Conservation (phyloP, 805 yeast species). For the Sugiyamaella floridensis region DNA sequence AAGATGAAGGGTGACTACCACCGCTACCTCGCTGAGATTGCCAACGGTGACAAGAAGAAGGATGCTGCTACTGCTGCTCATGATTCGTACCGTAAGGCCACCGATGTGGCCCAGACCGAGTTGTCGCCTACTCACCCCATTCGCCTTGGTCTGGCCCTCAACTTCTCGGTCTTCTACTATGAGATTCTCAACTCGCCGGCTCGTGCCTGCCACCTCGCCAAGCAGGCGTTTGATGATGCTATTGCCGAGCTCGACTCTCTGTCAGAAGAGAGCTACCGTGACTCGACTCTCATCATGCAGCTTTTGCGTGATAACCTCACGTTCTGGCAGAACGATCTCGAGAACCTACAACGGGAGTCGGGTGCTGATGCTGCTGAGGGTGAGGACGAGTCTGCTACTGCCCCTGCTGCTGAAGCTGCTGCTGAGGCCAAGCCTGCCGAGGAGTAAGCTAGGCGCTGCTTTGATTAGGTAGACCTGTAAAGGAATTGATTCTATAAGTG, state of each 20-base stretch:
- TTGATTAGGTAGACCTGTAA: not conserved
- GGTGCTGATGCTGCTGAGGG: slow-evolving; percentile 11
- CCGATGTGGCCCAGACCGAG: slow-evolving; percentile 97
- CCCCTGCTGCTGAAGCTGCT: slow-evolving; percentile 14
- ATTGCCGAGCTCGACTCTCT: slow-evolving; percentile 97
- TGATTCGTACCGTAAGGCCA: slow-evolving; percentile 93
- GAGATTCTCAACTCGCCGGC: slow-evolving; percentile 97
- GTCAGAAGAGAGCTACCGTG: slow-evolving; percentile 97
- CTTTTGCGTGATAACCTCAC: slow-evolving; percentile 96
- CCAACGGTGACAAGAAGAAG: slow-evolving; percentile 86
- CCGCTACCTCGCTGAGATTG: slow-evolving; percentile 98
- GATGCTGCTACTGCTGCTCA: slow-evolving; percentile 91
- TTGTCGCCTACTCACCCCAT: slow-evolving; percentile 99
- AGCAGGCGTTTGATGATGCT: slow-evolving; percentile 98
- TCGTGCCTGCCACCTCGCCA: slow-evolving; percentile 97
- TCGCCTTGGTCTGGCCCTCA: slow-evolving; percentile 95
- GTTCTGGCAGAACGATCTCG: slow-evolving; percentile 79
- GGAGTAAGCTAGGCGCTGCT: not conserved
- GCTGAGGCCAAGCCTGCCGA: slow-evolving; percentile 10
- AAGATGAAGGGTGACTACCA: slow-evolving; percentile 99
- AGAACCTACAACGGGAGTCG: slow-evolving; percentile 16
- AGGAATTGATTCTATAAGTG: not conserved
- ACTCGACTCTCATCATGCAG: slow-evolving; percentile 97
- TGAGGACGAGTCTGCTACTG: slow-evolving; percentile 6
- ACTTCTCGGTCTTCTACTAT: slow-evolving; percentile 96